Conservation (phyloP, 2,329 filamentous ascomycete species). For the Cadophora gregata region DNA sequence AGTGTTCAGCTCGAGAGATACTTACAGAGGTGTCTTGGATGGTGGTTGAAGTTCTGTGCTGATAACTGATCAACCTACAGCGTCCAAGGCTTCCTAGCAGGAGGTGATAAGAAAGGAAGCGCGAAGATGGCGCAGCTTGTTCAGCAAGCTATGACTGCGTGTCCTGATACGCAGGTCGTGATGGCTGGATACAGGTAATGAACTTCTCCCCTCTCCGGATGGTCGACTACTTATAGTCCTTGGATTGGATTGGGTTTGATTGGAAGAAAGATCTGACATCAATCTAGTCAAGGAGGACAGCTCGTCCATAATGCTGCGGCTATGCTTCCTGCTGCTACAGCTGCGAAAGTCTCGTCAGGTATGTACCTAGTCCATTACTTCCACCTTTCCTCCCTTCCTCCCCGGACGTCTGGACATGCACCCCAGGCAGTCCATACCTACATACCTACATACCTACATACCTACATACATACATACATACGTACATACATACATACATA, state of each 20-base stretch:
- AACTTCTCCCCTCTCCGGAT: no score
- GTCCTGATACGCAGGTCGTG: conserved; percentile 33
- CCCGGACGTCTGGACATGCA: no score
- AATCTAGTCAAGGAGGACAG: conserved; percentile 32
- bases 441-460: no score
- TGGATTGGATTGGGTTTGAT: no score
- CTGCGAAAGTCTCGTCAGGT: conserved; percentile 34
- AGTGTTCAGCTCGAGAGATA: no score
- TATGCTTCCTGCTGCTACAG: conserved; percentile 21
- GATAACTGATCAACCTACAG: background rate
- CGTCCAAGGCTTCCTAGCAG: conserved; percentile 48
- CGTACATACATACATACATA: no score
- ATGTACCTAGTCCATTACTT: conserved; percentile 4
- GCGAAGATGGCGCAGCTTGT: conserved; percentile 45
- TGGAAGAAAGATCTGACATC: background rate
- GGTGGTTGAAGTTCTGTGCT: no score
- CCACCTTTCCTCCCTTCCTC: no score
- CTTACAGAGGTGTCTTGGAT: no score
- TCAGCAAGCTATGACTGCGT: conserved; percentile 27
- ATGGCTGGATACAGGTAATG: conserved; percentile 35
- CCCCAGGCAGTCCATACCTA: no score
- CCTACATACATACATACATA: no score
- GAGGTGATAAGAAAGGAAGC: conserved; percentile 53
- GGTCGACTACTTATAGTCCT: no score
- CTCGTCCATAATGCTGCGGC: conserved; percentile 36